Evolutionary conservation across 129 eudicot genomes (phyloP), one percentile per base, ranked within the genome.

Genomic region (Arctium lappa): DNA sequence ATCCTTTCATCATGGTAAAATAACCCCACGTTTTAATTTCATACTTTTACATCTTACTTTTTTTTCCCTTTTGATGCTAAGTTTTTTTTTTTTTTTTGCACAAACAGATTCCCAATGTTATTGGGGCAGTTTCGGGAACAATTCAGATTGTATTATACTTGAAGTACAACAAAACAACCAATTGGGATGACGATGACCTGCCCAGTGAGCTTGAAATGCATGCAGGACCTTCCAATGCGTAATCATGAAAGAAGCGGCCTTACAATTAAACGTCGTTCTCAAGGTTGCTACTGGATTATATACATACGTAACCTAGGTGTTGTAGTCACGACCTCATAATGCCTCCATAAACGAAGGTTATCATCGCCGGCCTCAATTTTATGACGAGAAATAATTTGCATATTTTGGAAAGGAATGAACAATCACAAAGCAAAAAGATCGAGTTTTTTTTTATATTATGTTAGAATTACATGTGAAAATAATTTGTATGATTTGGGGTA

Each of bases 1-100:
- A 95, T 89, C 90, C 90, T 13, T 88, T 71, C 83, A 72, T 95
- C 85, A 37, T 89, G 92, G 97, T 95, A 92, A 84, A 11, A 46
- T n/a, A 78, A 62, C 1, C 68, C 29, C 66, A 15, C 7, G 1
- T 16, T 3, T 60, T 2, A 50, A 16, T 78, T 50, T 66, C 13
- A 30, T 15, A 3, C 0, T 9, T 33, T 50, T 1, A 34, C 60
- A 4, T 78, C 0, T 62, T 76, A n/a, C 39, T 3, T 32, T 50
- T 32, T 50, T 56, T 32, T 34, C 2, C 56, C 7, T 32, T 29
- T 13, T 8, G 1, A 70, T 73, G 10, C 39, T 62, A 0, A 56
- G 27, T 39, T 62, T 3, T 63, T 46, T 42, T 48, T 68, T 15
- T 1, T 15, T 71, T 60, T 32, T 46, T 8, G 53, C 38, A 39